Evolutionary conservation across 805 yeast genomes (phyloP).

Genomic region (Lachancea mirantina): DNA sequence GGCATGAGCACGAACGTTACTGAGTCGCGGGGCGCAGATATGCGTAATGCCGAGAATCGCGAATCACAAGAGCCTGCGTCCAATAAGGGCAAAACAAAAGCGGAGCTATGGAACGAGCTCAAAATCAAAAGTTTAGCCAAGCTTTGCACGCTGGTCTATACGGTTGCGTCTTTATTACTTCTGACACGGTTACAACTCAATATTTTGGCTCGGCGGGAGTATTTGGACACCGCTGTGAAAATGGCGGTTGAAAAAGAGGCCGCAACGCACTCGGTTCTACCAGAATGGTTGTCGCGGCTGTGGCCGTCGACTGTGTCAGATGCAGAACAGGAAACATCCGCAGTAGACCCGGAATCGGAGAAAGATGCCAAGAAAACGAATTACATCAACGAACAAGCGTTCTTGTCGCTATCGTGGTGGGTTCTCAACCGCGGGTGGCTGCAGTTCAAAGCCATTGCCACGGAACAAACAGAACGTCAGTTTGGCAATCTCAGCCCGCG

Average conservation of each 20-base stretch:
- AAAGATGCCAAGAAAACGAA: slow-evolving; percentile 26
- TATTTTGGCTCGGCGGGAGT: slow-evolving; percentile 79
- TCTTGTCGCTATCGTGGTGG: slow-evolving; percentile 91
- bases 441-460: slow-evolving; percentile 45
- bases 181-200: slow-evolving; percentile 82
- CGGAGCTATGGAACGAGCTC: slow-evolving; percentile 77
- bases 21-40: slow-evolving; percentile 10
- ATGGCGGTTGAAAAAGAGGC: slow-evolving; percentile 40
- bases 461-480: slow-evolving; percentile 48
- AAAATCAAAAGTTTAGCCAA: slow-evolving; percentile 70
- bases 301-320: slow-evolving; percentile 1
- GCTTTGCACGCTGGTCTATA: slow-evolving; percentile 61
- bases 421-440: slow-evolving; percentile 80
- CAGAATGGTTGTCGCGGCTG: slow-evolving; percentile 8
- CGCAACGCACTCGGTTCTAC: slow-evolving; percentile 4
- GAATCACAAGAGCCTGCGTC: slow-evolving; percentile 4
- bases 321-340: background rate
- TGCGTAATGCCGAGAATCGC: slow-evolving; percentile 11
- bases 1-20: slow-evolving; percentile 17
- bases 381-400: slow-evolving; percentile 69
- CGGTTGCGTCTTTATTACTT: slow-evolving; percentile 61
- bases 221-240: slow-evolving; percentile 68
- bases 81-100: slow-evolving; percentile 37
- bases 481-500: slow-evolving; percentile 65
- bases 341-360: background rate